phyloP scores from a whole-genome alignment of 176 grass and related monocot species.

The Microstegium vimineum region DNA sequence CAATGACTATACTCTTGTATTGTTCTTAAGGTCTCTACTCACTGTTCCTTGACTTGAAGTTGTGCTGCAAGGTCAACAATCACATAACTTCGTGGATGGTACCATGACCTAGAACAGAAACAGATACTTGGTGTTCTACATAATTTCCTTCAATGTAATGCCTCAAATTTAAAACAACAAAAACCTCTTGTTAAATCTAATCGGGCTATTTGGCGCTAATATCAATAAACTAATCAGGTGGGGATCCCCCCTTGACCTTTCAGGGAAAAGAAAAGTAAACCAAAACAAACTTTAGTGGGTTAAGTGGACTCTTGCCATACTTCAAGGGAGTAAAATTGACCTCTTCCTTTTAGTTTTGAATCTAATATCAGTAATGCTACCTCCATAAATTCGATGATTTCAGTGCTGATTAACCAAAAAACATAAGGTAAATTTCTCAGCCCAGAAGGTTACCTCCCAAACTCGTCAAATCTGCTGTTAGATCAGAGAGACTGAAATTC shows the following conservation, averaged over 20 bases:
- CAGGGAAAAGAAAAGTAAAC: too few species aligned
- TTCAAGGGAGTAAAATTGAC: neutral
- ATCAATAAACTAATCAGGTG: neutral
- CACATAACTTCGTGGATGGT: neutral
- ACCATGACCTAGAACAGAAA: neutral
- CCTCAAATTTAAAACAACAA: neutral
- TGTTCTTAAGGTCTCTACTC: neutral
- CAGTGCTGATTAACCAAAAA: conserved; percentile 8
- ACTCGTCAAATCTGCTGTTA: conserved; percentile 86
- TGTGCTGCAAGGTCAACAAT: neutral
- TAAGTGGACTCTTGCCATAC: neutral
- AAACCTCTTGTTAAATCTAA: neutral
- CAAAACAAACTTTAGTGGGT: neutral
- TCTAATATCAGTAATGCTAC: neutral
- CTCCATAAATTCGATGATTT: neutral
- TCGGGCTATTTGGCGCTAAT: neutral
- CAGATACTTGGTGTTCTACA: neutral
- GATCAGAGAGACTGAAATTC: conserved; percentile 98
- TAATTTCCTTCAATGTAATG: neutral
- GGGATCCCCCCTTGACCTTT: neutral
- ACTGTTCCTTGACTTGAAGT: neutral
- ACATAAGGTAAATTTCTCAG: neutral
- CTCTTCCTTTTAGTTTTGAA: neutral
- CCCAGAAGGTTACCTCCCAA: conserved; percentile 67
- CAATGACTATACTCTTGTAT: neutral